Evolutionary conservation across 2,329 filamentous ascomycete species (phyloP), one percentile per base, ranked within the genome.

Genomic region (Ustulina deusta): DNA sequence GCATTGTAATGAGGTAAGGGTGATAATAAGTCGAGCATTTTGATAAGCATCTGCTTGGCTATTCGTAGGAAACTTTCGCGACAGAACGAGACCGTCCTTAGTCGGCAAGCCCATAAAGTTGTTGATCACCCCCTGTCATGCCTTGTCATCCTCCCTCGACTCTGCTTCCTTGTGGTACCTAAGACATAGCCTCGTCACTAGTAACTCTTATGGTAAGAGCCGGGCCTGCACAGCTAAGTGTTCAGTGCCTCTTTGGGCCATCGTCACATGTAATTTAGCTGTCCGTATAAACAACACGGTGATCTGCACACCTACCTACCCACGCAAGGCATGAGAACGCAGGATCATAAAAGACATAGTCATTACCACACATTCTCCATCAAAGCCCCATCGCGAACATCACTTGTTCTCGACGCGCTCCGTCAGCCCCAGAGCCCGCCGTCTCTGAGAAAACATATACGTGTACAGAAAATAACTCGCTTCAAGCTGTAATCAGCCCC

Each of bases 391-490:
- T 51, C 27, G 6, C n/a, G 9, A 3, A 22, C 36, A 20, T 57
- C 49, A 65, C 10, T 36, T 9, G 3, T 25, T 15, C 51, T 51
- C 51, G 2, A 7, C 42, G 11, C 20, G 38, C 10, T 17, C 25
- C 15, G 3, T 20, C 32, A 44, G 38, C 40, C 38, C 36, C 15
- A 67, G 22, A 34, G 48, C 63, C 17, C 61, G 29, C 10, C 59
- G 65, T 36, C 65, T 52, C 65, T 71, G 67, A 9, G 61, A 46
- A n/a, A 71, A 40, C 65, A 71, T 70, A 22, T 70, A 51, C 22
- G 60, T 66, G 34, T 69, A 72, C 11, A 72, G 15, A 3, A 63
- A 46, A 60, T 69, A 69, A n/a, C 63, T 65, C 44, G 58, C 68
- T 72, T 38, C 11, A 13, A 25, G 15, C 25, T 2, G n/a, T 15